A percentile compares a stretch with the other conserved stretches of the same genome.
These are phyloP conservation scores for Dryas octopetala DNA, from an alignment of 306 rosid species.

Conservation along the genomic window DNA sequence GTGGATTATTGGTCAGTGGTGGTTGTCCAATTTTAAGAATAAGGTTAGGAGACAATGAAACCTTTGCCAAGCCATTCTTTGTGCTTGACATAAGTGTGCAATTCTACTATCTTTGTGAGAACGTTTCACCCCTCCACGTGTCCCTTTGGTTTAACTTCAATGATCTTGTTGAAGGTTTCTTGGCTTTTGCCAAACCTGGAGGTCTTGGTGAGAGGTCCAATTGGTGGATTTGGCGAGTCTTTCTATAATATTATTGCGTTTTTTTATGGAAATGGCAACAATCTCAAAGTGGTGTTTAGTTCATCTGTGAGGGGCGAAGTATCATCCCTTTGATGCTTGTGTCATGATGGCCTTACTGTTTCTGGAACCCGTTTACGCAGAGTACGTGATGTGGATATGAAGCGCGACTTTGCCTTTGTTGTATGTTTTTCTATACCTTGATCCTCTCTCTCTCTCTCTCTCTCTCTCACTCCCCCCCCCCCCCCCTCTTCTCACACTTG, in stretches of 20 bases:
- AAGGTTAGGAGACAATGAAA: not conserved
- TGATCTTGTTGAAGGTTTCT: conserved; percentile 62
- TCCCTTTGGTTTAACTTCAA: conserved; percentile 53
- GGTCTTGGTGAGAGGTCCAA: conserved; percentile 60
- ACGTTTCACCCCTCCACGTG: conserved; percentile 33
- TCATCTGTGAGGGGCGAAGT: conserved; percentile 61
- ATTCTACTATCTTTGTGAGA: conserved; percentile 26
- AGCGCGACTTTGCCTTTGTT: conserved; percentile 57
- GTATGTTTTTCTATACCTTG: conserved; percentile 32
- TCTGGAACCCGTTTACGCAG: conserved; percentile 56
- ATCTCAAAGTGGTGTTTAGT: conserved; percentile 58
- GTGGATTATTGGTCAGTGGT: not conserved
- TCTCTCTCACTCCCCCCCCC: not conserved
- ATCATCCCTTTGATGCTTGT: conserved; percentile 52
- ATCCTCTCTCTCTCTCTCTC: not conserved
- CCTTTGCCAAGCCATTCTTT: conserved; percentile 21
- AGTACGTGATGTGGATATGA: conserved; percentile 64
- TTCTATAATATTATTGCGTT: conserved; percentile 53
- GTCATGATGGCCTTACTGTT: conserved; percentile 61
- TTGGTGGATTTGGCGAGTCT: conserved; percentile 65
- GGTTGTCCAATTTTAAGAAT: conserved; percentile 5
- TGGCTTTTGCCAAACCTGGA: conserved; percentile 62
- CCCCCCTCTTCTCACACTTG: not conserved
- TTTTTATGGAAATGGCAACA: conserved; percentile 54
- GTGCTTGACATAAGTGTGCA: conserved; percentile 23